Base-by-base conservation (phyloP, 1,139 yeast species). In the Tardiomyces blankii region DNA sequence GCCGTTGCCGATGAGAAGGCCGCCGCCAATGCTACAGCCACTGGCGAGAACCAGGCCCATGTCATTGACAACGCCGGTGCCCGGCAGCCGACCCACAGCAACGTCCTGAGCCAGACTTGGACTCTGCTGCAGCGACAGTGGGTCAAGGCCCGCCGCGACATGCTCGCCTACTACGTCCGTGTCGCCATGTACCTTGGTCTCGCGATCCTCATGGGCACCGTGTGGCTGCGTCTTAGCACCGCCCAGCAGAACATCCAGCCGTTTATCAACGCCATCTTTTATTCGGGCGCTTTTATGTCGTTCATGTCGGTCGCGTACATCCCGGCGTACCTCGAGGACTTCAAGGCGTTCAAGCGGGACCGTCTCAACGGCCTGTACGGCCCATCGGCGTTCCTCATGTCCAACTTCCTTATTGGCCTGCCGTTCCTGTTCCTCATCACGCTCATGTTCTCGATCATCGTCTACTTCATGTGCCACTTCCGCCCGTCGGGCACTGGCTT, bases 271-370 rank as follows among this genome's bases (percentile, higher is more conserved):
- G 73, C 73, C 16, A 64, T 68, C 23, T 68, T 68, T 57, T 68
- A 67, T 50, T 65, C 69, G 2, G 71, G 70, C 12, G 72, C 72
- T 1, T 68, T 68, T 54, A 67, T 68, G 72, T 67, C 71, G 8
- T 68, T 68, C 50, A 68, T 68, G 71, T 60, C 72, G 2, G 72
- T 68, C 30, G 73, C 73, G 2, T 68, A 68, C 49, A 67, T 68
- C 45, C 73, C 73, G 3, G 63, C 72, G 6, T 68, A 56, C 47
- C 54, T 68, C 30, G 73, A 68, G 51, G 73, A 68, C 47, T 62
- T 55, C 46, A 44, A 52, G 13, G 50, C 64, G 23, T 68, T 54
- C 52, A 56, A 53, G 40, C 62, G 65, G 47, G 73, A 68, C 43
- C 55, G 60, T 21, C 47, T 54, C 44, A 68, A 68, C 50, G 72